phyloP scores from a whole-genome alignment of 352 stramenopile species.

The Phytophthora syringae region DNA sequence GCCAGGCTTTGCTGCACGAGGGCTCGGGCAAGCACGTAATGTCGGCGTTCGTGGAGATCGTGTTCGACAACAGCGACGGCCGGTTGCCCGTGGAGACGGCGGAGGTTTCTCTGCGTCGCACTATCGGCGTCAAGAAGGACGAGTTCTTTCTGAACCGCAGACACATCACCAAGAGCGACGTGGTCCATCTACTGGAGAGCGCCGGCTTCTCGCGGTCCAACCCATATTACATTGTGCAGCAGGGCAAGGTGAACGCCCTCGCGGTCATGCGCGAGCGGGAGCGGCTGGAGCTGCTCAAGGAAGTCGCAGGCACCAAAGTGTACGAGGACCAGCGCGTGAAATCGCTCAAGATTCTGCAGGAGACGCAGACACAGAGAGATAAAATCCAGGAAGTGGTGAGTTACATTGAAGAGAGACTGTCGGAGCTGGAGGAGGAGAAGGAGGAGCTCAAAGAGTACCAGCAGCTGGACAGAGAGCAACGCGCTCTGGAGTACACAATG shows the following conservation, averaged over 20 bases:
- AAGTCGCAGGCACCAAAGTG: slow-evolving; percentile 98
- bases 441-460: slow-evolving; percentile 97
- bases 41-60: slow-evolving; percentile 98
- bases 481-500: slow-evolving; percentile 98
- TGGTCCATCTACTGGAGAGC: slow-evolving; percentile 98
- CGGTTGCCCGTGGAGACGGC: slow-evolving; percentile 92
- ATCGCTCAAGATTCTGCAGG: slow-evolving; percentile 97
- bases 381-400: slow-evolving; percentile 97
- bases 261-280: slow-evolving; percentile 98
- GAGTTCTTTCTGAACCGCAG: slow-evolving; percentile 99
- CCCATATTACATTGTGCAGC: slow-evolving; percentile 99
- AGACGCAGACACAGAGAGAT: slow-evolving; percentile 94
- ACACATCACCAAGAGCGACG: slow-evolving; percentile 97
- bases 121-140: slow-evolving; percentile 99
- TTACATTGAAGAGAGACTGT: slow-evolving; percentile 95
- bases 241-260: slow-evolving; percentile 99
- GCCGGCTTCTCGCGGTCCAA: slow-evolving; percentile 99
- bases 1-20: slow-evolving; percentile 96
- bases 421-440: slow-evolving; percentile 99
- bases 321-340: slow-evolving; percentile 99
- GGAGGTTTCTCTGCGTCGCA: slow-evolving; percentile 96
- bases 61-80: slow-evolving; percentile 99
- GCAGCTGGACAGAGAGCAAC: slow-evolving; percentile 94
- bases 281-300: slow-evolving; percentile 97
- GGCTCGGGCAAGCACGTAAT: slow-evolving; percentile 95